Evolutionary conservation across 306 rosid genomes (phyloP), one percentile per base, ranked within the genome.

Genomic region (Alnus rubra): DNA sequence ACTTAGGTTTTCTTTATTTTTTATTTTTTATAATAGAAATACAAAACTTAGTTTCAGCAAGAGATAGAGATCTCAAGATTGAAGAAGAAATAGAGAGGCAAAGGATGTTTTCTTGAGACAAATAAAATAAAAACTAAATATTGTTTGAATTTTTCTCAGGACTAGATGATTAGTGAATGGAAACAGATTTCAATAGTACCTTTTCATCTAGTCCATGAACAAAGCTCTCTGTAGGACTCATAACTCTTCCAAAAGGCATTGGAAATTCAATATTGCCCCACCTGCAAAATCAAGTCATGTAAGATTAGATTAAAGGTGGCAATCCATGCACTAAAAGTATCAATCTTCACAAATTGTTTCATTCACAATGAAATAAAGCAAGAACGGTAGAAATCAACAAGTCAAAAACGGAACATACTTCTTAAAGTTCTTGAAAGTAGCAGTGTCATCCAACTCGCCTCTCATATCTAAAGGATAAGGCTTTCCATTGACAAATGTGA

Each of bases 401-500:
- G 67, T 49, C 59, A 69, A 84, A 84, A 82, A 65, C 31, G 68
- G 58, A 39, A 74, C 84, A 59, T 70, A 94, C 98, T 91, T 94
- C 79, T 94, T 94, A 92, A 94, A 94, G 87, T 94, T 94, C 89
- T 92, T 94, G 94, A 94, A 94, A 76, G 91, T 89, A 77, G 97
- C 97, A 70, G 98, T 94, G 84, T 92, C 98, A 79, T 94, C 98
- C 42, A 94, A 83, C 85, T 94, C 97, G 82, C 98, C 97, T 88
- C 98, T 94, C 98, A 94, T 94, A 87, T 94, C 97, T 89, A 94
- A 87, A 82, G 98, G 98, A 91, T 89, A 94, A 64, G 98, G 97
- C 91, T 92, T 94, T 86, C 95, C 97, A 67, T 89, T 77, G 62
- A 92, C 90, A 85, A 94, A 84, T 76, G 98, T 77, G 62, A 94